Evolutionary conservation across 2,329 filamentous ascomycete genomes (phyloP).

Genomic region (Epichloe scottii): DNA sequence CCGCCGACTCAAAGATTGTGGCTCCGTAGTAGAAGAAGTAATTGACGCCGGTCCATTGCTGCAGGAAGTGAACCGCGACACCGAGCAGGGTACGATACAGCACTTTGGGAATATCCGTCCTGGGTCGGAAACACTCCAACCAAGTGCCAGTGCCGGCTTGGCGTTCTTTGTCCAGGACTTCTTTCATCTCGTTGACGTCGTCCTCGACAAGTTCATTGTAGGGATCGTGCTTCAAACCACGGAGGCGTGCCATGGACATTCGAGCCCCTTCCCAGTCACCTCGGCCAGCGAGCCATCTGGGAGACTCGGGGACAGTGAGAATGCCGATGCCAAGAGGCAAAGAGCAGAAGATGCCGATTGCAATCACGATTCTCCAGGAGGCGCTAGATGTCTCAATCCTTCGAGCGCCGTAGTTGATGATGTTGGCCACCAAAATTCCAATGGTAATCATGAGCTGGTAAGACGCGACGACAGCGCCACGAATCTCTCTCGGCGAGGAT

Average conservation of each 20-base stretch:
- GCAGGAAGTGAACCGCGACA: slow-evolving; percentile 49
- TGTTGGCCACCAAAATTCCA: slow-evolving; percentile 48
- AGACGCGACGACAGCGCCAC: slow-evolving; percentile 52
- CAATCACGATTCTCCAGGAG: slow-evolving; percentile 53
- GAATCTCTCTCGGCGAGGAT: slow-evolving; percentile 47
- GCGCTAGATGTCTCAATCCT: slow-evolving; percentile 26
- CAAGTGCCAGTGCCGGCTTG: slow-evolving; percentile 35
- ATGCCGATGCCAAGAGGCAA: slow-evolving; percentile 40
- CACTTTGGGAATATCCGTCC: slow-evolving; percentile 40
- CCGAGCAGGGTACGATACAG: slow-evolving; percentile 53
- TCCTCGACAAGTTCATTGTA: slow-evolving; percentile 31
- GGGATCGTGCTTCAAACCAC: slow-evolving; percentile 35
- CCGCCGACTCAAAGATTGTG: slow-evolving; percentile 54
- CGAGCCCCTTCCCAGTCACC: slow-evolving; percentile 35
- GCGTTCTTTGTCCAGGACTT: slow-evolving; percentile 32
- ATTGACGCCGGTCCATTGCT: slow-evolving; percentile 53
- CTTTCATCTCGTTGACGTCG: slow-evolving; percentile 40
- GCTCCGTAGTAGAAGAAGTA: slow-evolving; percentile 56
- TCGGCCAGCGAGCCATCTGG: slow-evolving; percentile 40
- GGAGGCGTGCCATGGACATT: slow-evolving; percentile 38
- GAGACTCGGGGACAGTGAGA: slow-evolving; percentile 41
- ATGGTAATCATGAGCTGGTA: slow-evolving; percentile 66
- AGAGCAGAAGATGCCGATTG: slow-evolving; percentile 39
- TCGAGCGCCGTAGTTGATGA: slow-evolving; percentile 40
- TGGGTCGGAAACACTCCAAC: slow-evolving; percentile 49